Base-by-base conservation (phyloP, 2,329 filamentous ascomycete genomes). In the Saccharata proteae region DNA sequence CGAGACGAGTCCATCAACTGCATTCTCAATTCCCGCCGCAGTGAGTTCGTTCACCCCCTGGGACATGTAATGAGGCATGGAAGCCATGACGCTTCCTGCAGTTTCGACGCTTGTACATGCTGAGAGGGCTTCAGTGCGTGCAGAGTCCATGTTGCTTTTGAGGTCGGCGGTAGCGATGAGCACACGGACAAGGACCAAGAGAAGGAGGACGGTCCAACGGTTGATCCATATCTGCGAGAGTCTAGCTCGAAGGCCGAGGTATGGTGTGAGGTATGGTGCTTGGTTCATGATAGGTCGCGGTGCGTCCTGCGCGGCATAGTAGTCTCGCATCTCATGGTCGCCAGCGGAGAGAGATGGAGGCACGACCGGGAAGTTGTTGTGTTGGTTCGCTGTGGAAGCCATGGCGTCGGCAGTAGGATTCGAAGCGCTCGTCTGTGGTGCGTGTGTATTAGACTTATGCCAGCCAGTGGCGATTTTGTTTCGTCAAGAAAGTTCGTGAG, bases 151-250 rank as follows among this genome's bases (percentile, higher is more conserved):
- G 50, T 86, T 76, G 43, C 74, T 66, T 50, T 85, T 68, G 40
- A 94, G 70, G 44, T 71, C 70, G 34, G 69, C 67, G 34, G 88
- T 71, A 21, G 86, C 74, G 37, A 96, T 65, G 31, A 98, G 61
- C 38, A 88, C 71, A 35, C 86, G 75, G 40, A 80, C 72, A 31
- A 98, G 75, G 34, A 96, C 77, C 32, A 98, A 74, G 37, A 93
- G 57, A 28, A 96, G 67, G 28, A 98, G 69, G 38, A 96, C 67
- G 22, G 90, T 96, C 90, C 90, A 98, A 57, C 82, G 74, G 65
- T 98, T 96, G 62, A 98, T 77, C 85, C 88, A 94, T 56, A 92
- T 71, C 65, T 98, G 90, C 31, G 90, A 96, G 47, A 96, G 70
- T 48, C 86, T 78, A 46, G 88, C 78, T 49, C 77, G 75, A 50